Evolutionary conservation across 75 land plant genomes (phyloP), one percentile per base, ranked within the genome.

Genomic region (Selaginella tamariscina): DNA sequence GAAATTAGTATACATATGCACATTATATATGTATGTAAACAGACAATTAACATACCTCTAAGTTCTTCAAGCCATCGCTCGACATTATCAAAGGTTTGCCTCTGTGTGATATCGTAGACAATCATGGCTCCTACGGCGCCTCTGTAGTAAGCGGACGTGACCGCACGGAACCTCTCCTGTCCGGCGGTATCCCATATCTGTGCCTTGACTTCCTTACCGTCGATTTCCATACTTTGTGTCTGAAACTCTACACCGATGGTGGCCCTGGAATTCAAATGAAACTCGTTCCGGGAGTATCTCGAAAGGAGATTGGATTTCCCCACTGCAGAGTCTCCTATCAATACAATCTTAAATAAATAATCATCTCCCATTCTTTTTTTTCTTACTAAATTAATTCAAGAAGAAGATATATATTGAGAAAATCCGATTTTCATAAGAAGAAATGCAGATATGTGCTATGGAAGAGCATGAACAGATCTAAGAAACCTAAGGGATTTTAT

Each of bases 181-280:
- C 78, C 78, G n/a, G 78, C 78, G 1, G 78, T 76, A 55, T 76
- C 78, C 78, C 78, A 76, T 24, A 76, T 72, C 78, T 76, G 78
- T 1, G 78, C 78, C 54, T 76, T 65, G 28, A 76, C 69, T 55
- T 71, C 75, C 54, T 65, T 65, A 8, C 64, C 64, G 18, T 76
- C 78, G 29, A 76, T 86, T 83, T 84, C 66, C 74, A 76, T 64
- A 31, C 49, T 75, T 63, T 74, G 80, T 21, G 80, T 78, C 54
- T 77, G 78, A 72, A 78, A 78, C 72, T 78, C 80, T 55, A 78
- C 80, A 65, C 80, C 80, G 64, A 78, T 78, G 68, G 80, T 78
- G 32, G 80, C 78, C 69, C 74, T 74, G 32, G 78, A 74, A 27
- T 78, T 74, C 27, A 71, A 63, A 67, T 70, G 71, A 60, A 78